These are phyloP conservation scores for Blastomyces gilchristii DNA, from an alignment of 2,329 filamentous ascomycete genomes.

Conservation along the genomic window DNA sequence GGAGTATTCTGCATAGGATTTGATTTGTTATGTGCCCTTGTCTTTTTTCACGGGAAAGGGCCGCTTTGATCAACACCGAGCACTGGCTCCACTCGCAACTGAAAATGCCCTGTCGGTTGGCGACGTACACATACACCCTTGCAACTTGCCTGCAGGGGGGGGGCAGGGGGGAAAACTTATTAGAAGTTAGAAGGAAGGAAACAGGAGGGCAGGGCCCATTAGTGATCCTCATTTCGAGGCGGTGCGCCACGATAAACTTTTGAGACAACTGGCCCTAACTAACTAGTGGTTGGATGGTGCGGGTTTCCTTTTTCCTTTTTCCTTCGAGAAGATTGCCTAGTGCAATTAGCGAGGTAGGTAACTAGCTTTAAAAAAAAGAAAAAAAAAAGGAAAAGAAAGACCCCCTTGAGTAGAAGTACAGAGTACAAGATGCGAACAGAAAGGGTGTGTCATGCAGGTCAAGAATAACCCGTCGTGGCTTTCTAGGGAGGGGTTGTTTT, in stretches of 20 bases:
- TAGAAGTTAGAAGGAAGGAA: too few species aligned
- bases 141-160: too few species aligned
- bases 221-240: constrained; percentile 1
- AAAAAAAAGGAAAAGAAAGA: not conserved
- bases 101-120: too few species aligned
- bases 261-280: not conserved
- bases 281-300: not conserved
- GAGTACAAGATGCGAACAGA: not conserved
- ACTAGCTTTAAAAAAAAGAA: not conserved
- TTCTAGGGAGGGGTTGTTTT: too few species aligned
- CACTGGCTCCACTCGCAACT: not conserved
- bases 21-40: too few species aligned
- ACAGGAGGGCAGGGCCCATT: too few species aligned
- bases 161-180: too few species aligned
- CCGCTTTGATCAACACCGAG: not conserved
- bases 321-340: not conserved
- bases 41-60: not conserved
- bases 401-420: not conserved
- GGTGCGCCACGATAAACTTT: not conserved
- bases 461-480: not conserved
- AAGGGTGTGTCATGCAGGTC: not conserved
- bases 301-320: not conserved
- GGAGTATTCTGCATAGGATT: too few species aligned
- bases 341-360: not conserved
- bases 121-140: too few species aligned